Conservation (phyloP, 2,329 filamentous ascomycete species). For the Mollisia scopiformis region DNA sequence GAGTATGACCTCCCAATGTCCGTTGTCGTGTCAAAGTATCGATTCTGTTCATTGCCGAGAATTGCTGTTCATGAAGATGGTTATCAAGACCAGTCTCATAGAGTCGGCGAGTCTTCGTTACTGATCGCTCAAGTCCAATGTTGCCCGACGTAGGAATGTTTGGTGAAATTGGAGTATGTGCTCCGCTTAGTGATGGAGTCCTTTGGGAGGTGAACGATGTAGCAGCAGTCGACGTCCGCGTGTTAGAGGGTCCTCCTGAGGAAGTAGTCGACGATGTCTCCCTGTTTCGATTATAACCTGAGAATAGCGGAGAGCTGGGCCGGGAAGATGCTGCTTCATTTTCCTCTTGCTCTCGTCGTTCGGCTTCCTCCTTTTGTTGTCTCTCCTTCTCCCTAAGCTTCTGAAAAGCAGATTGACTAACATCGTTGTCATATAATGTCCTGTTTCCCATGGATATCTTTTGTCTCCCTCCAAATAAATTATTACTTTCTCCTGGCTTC, state of each 20-base stretch:
- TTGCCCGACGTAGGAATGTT: conserved; percentile 40
- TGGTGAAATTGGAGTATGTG: conserved; percentile 43
- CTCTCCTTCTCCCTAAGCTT: conserved; percentile 59
- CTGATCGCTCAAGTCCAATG: conserved; percentile 61
- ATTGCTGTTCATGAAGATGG: conserved; percentile 79
- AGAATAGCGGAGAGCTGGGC: conserved; percentile 59
- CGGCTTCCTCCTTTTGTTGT: conserved; percentile 43
- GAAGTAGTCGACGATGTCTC: conserved; percentile 89
- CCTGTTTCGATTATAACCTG: conserved; percentile 72
- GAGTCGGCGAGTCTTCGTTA: conserved; percentile 72
- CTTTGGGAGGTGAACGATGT: conserved; percentile 84
- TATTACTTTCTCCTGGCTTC: conserved; percentile 86
- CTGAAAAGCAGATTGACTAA: conserved; percentile 82
- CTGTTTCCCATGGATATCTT: conserved; percentile 83
- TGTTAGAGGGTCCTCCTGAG: conserved; percentile 63
- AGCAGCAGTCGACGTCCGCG: conserved; percentile 81
- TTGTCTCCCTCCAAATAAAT: conserved; percentile 91
- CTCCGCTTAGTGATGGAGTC: conserved; percentile 55
- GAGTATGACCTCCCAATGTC: conserved; percentile 30
- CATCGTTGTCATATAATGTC: conserved; percentile 84
- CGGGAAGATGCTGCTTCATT: conserved; percentile 44
- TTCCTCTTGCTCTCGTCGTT: conserved; percentile 37
- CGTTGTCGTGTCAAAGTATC: conserved; percentile 76
- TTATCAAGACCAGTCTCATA: conserved; percentile 85
- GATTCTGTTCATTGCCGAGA: conserved; percentile 74